Conservation (phyloP, 2,329 filamentous ascomycete species). For the Ophiostoma quercus region DNA sequence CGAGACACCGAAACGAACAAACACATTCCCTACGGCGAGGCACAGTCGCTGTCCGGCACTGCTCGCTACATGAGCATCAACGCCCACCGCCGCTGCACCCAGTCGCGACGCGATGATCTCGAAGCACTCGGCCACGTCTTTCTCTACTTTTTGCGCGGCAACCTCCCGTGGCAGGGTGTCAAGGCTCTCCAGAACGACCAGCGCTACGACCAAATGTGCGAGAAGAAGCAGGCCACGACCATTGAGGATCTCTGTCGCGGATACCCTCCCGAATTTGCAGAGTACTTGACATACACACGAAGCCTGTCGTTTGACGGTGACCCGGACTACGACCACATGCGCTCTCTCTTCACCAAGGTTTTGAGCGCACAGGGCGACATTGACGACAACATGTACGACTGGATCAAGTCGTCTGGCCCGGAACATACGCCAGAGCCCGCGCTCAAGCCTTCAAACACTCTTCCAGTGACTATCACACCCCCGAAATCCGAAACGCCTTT, state of each 20-base stretch:
- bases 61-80: conserved; percentile 99
- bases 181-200: conserved; percentile 76
- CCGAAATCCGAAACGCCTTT: background rate
- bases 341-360: conserved; percentile 89
- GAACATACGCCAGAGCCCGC: background rate
- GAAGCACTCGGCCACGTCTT: conserved; percentile 80
- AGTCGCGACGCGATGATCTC: conserved; percentile 90
- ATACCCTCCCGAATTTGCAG: conserved; percentile 94
- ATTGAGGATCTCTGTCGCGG: conserved; percentile 96
- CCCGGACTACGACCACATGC: conserved; percentile 94
- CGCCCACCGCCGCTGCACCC: conserved; percentile 91
- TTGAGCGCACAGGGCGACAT: conserved; percentile 88
- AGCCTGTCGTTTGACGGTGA: conserved; percentile 97
- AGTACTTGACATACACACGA: conserved; percentile 92
- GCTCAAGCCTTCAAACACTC: background rate
- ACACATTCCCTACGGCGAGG: conserved; percentile 93
- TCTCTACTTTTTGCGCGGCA: conserved; percentile 66
- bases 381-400: conserved; percentile 97
- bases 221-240: conserved; percentile 96
- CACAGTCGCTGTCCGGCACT: conserved; percentile 93
- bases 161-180: conserved; percentile 65
- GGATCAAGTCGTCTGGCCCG: conserved; percentile 79
- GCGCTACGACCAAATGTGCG: conserved; percentile 99
- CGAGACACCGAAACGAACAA: conserved; percentile 97
- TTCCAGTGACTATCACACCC: background rate